phyloP scores from a whole-genome alignment of 169 alveolate species.

The Amoebophrya sp. region DNA sequence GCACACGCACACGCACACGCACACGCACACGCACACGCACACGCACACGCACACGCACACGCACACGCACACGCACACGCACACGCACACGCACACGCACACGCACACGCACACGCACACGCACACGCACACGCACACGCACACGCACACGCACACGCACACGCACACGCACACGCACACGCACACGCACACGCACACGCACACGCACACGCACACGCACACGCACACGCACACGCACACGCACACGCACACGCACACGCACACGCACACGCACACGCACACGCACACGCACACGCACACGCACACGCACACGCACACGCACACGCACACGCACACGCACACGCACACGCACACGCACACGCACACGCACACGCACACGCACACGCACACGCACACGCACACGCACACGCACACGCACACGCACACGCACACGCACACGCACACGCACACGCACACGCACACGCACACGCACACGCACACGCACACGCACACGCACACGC shows the following conservation, averaged over 20 bases:
- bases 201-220: neutral
- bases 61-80: neutral
- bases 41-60: neutral
- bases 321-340: neutral
- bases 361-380: neutral
- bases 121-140: neutral
- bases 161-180: neutral
- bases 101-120: neutral
- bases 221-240: neutral
- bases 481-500: neutral
- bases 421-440: neutral
- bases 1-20: neutral
- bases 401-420: neutral
- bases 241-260: neutral
- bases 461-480: neutral
- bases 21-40: neutral
- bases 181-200: neutral
- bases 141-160: neutral
- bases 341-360: neutral
- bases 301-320: neutral
- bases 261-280: neutral
- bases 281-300: neutral
- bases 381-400: neutral
- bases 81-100: neutral
- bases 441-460: neutral